A percentile compares a stretch with the other conserved stretches of the same genome.
Evolutionary conservation across 2,329 filamentous ascomycete genomes (phyloP).

Genomic region (Celoporthe dispersa): DNA sequence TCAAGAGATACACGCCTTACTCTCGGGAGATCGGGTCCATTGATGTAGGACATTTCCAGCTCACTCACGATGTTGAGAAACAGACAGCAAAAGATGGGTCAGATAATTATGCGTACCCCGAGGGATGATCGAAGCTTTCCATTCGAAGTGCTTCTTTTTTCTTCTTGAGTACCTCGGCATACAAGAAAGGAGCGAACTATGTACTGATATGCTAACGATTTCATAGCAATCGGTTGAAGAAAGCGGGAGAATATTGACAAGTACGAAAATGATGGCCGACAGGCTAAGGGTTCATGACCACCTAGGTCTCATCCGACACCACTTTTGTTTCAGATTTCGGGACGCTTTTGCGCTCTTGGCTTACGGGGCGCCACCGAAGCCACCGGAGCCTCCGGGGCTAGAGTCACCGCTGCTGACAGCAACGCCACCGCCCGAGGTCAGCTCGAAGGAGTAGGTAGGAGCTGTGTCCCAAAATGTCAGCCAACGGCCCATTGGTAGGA

Average conservation of each 20-base stretch:
- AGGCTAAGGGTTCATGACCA: background rate
- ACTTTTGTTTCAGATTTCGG: too few relatives aligned
- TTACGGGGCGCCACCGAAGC: background rate
- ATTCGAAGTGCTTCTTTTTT: background rate
- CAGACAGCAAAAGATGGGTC: too few relatives aligned
- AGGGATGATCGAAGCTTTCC: background rate
- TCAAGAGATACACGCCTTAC: background rate
- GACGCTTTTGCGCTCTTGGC: background rate
- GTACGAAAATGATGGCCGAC: background rate
- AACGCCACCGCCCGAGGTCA: slow-evolving; percentile 15
- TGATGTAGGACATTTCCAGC: background rate
- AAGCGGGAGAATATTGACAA: background rate
- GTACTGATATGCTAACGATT: background rate
- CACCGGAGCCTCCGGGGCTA: background rate
- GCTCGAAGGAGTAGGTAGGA: slow-evolving; percentile 24
- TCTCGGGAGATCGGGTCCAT: background rate
- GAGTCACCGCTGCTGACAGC: slow-evolving; percentile 3
- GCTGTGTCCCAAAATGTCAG: background rate
- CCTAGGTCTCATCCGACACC: background rate
- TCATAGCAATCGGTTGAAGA: background rate
- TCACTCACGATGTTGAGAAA: background rate
- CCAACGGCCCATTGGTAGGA: background rate
- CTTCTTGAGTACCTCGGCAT: background rate
- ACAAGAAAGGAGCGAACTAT: background rate
- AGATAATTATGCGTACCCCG: background rate